phyloP scores from a whole-genome alignment of 208 protist genomes.

The Leishmania lainsoni region DNA sequence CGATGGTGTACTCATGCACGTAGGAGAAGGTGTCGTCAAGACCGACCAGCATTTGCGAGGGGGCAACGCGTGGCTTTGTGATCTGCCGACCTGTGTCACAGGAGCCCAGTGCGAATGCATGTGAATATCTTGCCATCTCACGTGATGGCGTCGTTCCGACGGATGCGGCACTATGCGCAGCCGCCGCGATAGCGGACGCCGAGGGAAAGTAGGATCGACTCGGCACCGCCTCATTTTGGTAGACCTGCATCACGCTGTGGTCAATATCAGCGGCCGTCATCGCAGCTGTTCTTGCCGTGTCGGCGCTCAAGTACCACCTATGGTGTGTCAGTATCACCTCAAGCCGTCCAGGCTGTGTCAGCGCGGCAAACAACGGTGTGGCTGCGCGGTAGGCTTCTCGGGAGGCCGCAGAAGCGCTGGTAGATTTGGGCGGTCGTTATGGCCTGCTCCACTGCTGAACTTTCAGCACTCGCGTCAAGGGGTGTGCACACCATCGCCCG shows the following conservation, averaged over 20 bases:
- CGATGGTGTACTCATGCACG: conserved; percentile 65
- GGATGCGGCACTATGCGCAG: conserved; percentile 35
- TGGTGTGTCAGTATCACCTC: conserved; percentile 35
- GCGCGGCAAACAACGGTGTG: conserved; percentile 55
- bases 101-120: conserved; percentile 50
- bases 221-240: conserved; percentile 30
- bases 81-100: conserved; percentile 42
- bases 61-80: conserved; percentile 38
- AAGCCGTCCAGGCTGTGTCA: conserved; percentile 35
- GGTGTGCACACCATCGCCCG: conserved; percentile 17
- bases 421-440: neutral
- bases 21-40: conserved; percentile 77
- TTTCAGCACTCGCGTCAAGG: conserved; percentile 12
- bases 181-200: conserved; percentile 40
- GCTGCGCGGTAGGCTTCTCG: conserved; percentile 27
- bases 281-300: neutral
- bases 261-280: neutral
- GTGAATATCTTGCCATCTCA: conserved; percentile 65
- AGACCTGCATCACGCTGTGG: conserved; percentile 18
- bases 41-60: conserved; percentile 50
- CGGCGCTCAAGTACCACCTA: conserved; percentile 28
- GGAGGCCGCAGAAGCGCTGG: neutral
- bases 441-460: conserved; percentile 18
- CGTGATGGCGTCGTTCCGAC: conserved; percentile 55
- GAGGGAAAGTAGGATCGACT: conserved; percentile 55